phyloP scores from a whole-genome alignment of 2,329 filamentous ascomycete species.

The Fusarium nygamai region DNA sequence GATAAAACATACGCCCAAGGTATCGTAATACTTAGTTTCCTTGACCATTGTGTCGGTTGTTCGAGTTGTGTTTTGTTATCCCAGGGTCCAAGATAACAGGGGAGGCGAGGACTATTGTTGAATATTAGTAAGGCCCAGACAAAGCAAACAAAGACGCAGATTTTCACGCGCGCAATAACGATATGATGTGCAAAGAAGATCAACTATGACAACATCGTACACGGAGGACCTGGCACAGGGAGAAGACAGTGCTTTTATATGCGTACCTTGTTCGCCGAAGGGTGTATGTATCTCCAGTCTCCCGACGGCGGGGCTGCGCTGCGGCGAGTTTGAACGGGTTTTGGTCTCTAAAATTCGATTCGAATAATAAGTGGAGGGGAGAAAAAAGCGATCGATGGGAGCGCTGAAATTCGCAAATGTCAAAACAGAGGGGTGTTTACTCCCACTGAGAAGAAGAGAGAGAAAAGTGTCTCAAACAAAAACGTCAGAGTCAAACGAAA shows the following conservation, averaged over 20 bases:
- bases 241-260: neutral
- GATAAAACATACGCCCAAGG: slow-evolving; percentile 72
- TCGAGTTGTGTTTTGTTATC: slow-evolving; percentile 2
- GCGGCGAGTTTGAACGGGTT: slow-evolving; percentile 38
- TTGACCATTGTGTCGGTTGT: slow-evolving; percentile 72
- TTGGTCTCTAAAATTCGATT: slow-evolving; percentile 38
- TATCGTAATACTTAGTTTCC: slow-evolving; percentile 82
- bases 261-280: slow-evolving; percentile 42
- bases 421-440: slow-evolving; percentile 1
- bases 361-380: slow-evolving; percentile 38
- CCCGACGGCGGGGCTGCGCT: slow-evolving; percentile 43
- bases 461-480: slow-evolving; percentile 31
- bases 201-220: neutral
- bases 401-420: slow-evolving; percentile 5
- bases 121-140: slow-evolving; percentile 35
- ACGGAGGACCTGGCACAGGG: neutral
- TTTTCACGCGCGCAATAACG: slow-evolving; percentile 3
- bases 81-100: slow-evolving; percentile 5
- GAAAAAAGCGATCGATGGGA: neutral
- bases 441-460: slow-evolving; percentile 20
- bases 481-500: slow-evolving; percentile 16
- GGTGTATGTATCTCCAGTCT: slow-evolving; percentile 34
- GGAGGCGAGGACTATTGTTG: slow-evolving; percentile 27
- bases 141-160: slow-evolving; percentile 17
- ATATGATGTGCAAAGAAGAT: neutral